Conservation (phyloP, 1,284 basidiomycete species). For the Anthracocystis panici-leucophaei region DNA sequence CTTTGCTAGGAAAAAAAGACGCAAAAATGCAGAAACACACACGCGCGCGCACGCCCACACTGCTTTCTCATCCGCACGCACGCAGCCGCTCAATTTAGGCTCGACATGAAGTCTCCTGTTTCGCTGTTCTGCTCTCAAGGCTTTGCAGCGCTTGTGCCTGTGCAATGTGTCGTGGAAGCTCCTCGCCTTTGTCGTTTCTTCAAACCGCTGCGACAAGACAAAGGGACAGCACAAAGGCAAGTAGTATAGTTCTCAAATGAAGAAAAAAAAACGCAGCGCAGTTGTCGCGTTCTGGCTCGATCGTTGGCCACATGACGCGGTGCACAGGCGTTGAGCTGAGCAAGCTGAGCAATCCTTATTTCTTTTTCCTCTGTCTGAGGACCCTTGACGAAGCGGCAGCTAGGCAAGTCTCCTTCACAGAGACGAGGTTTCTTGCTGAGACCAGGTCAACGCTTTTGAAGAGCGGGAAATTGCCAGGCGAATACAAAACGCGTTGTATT, state of each 20-base stretch:
- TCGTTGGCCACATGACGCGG: conserved; percentile 17
- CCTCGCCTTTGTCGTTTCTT: background rate
- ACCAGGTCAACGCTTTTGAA: too few species aligned
- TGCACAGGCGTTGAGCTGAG: background rate
- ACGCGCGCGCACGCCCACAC: conserved; percentile 11
- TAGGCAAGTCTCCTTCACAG: too few species aligned
- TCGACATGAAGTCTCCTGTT: too few species aligned
- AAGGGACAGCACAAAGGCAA: background rate
- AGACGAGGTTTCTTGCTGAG: too few species aligned
- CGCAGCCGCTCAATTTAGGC: background rate
- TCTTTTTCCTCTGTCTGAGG: background rate
- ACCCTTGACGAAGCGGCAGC: background rate
- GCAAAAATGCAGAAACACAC: conserved; percentile 12
- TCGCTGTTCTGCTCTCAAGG: too few species aligned
- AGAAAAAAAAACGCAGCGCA: background rate
- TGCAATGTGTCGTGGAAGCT: too few species aligned
- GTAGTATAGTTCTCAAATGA: background rate
- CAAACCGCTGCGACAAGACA: background rate
- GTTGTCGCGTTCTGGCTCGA: background rate
- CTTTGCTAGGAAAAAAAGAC: conserved; percentile 7
- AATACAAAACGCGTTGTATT: too few species aligned
- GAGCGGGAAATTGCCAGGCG: too few species aligned
- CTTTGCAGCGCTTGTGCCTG: too few species aligned
- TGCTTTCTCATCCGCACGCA: background rate
- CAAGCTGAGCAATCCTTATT: background rate